Percentiles rank a stretch among this genome's conserved stretches.
Evolutionary conservation across 1,284 basidiomycete species (phyloP).

Genomic region (Volvariella surrecta): DNA sequence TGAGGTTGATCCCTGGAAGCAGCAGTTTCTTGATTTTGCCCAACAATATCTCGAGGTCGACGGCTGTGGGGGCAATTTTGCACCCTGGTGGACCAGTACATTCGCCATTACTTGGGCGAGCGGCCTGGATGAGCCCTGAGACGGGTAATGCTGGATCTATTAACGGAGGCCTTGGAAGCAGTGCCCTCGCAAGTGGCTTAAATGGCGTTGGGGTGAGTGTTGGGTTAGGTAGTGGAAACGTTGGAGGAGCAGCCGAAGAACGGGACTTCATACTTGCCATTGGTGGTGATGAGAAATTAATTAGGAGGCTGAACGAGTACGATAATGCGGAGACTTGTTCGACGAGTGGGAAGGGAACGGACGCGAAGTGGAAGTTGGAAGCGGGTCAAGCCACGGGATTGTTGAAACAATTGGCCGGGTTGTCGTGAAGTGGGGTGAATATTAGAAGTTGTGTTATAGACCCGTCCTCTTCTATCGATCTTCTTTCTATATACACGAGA

Average conservation of each 20-base stretch:
- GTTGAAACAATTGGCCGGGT: slow-evolving; percentile 17
- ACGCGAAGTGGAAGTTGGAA: slow-evolving; percentile 65
- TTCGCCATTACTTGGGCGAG: slow-evolving; percentile 33
- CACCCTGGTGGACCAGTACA: slow-evolving; percentile 59
- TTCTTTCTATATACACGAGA: too few species aligned
- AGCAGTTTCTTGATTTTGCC: slow-evolving; percentile 80
- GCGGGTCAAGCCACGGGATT: slow-evolving; percentile 29
- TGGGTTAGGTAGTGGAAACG: slow-evolving; percentile 7
- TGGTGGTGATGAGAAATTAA: slow-evolving; percentile 66
- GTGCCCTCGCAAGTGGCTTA: not conserved
- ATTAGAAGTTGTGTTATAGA: too few species aligned
- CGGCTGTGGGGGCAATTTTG: slow-evolving; percentile 69
- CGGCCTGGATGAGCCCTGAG: slow-evolving; percentile 25
- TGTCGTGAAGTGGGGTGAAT: too few species aligned
- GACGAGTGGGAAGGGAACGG: slow-evolving; percentile 61
- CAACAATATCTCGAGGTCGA: slow-evolving; percentile 74
- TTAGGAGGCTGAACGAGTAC: slow-evolving; percentile 65
- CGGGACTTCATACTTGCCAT: slow-evolving; percentile 60
- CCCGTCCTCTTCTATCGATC: too few species aligned
- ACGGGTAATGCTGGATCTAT: slow-evolving; percentile 7
- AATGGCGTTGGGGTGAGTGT: not conserved
- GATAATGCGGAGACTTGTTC: slow-evolving; percentile 65
- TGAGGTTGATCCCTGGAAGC: slow-evolving; percentile 72
- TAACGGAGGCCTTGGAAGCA: slow-evolving; percentile 9
- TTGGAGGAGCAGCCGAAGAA: slow-evolving; percentile 28